Conservation (phyloP, 257 asterid genomes). For the Primulina eburnea region DNA sequence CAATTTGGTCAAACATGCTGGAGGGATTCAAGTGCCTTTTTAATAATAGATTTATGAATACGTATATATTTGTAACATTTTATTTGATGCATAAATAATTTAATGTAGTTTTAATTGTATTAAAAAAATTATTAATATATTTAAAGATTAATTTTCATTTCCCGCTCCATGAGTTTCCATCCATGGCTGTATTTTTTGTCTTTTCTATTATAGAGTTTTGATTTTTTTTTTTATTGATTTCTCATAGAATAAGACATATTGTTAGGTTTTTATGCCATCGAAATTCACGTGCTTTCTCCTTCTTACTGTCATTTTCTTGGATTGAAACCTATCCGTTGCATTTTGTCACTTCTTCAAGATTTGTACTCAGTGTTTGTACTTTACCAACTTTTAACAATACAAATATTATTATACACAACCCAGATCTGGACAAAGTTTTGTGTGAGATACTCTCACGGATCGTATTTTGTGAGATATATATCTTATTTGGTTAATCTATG, state of each 20-base stretch:
- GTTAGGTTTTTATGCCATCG: slow-evolving; percentile 16
- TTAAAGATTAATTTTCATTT: too few species aligned
- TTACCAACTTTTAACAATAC: not conserved
- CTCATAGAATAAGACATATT: slow-evolving; percentile 26
- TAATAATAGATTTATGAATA: too few species aligned
- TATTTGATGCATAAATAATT: too few species aligned
- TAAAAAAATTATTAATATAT: too few species aligned
- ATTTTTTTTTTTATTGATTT: not conserved
- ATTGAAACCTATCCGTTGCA: slow-evolving; percentile 26
- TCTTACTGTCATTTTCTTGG: slow-evolving; percentile 29
- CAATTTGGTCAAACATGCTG: slow-evolving; percentile 13
- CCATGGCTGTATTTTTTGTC: slow-evolving; percentile 26
- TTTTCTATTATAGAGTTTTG: slow-evolving; percentile 20
- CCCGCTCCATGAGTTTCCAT: too few species aligned
- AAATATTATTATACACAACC: not conserved
- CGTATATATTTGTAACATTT: too few species aligned
- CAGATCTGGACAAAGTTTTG: too few species aligned
- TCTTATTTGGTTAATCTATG: too few species aligned
- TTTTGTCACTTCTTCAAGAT: slow-evolving; percentile 25
- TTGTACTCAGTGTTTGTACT: not conserved
- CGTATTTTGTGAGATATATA: too few species aligned
- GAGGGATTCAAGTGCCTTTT: too few species aligned
- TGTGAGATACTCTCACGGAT: too few species aligned
- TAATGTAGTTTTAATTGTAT: too few species aligned
- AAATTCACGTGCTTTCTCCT: slow-evolving; percentile 31